Evolutionary conservation across 2,329 filamentous ascomycete genomes (phyloP).

Genomic region (Talaromyces piceae): DNA sequence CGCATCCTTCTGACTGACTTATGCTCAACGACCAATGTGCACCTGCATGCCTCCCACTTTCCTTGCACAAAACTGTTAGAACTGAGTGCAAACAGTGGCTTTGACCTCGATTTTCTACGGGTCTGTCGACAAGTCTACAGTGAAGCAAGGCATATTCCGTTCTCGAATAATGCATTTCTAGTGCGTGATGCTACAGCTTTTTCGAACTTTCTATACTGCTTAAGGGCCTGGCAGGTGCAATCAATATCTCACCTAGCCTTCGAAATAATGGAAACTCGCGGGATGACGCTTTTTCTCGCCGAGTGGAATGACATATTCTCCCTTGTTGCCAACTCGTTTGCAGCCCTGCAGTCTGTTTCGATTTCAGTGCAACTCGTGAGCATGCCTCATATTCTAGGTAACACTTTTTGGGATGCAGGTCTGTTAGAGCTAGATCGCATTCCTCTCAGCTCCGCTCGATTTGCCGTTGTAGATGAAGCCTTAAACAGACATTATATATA

Average conservation of each 20-base stretch:
- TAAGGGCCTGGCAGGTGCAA: background rate
- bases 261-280: background rate
- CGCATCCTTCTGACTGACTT: background rate
- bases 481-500: background rate
- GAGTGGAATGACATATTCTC: background rate
- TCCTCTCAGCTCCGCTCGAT: background rate
- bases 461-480: background rate
- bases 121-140: background rate
- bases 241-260: background rate
- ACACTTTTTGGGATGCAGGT: background rate
- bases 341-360: background rate
- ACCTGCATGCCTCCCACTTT: background rate
- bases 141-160: background rate
- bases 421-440: background rate
- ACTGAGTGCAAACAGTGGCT: background rate
- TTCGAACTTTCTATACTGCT: background rate
- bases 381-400: background rate
- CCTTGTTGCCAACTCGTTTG: background rate
- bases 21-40: background rate
- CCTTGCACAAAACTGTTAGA: background rate
- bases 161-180: background rate
- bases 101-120: background rate
- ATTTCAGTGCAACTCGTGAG: background rate
- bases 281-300: background rate
- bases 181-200: background rate